Base-by-base conservation (phyloP, 2,329 filamentous ascomycete species). In the Cladosporium oxysporum region DNA sequence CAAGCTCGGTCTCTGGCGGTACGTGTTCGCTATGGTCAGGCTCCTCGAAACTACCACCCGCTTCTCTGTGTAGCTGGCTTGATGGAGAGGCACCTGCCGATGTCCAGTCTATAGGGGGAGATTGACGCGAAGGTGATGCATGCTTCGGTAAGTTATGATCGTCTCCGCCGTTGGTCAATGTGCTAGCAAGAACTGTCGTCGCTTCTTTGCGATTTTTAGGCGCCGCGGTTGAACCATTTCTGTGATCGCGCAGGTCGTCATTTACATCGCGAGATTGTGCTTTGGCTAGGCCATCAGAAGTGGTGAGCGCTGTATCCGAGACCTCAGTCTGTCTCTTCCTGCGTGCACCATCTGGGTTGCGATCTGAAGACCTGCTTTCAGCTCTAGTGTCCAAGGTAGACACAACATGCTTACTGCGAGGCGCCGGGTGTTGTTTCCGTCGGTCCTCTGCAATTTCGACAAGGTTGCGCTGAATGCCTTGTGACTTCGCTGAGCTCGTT, bases 51-150 rank as follows among this genome's bases (percentile, higher is more conserved):
- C 37, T 21, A 1, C 37, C 58, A n/a, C 37, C 41, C 31, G 58
- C 49, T 11, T 62, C 60, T 26, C 33, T 50, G 12, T 62, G 60
- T 28, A 62, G 31, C 33, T 62, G 60, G 5, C 44, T 37, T 3
- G 60, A 62, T 12, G 60, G 60, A 11, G 60, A 53, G n/a, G 60
- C 47, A 28, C 47, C 60, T 2, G 31, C 60, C 11, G 47, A 62
- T n/a, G 47, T 49, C 23, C 37, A 23, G 6, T 62, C 60, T 21
- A 12, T n/a, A 28, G 23, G 31, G 10, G 41, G 44, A 18, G 44
- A 23, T 16, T 41, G 29, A 10, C 47, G 44, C 14, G n/a, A 18
- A n/a, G 52, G 28, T 29, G 52, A 33, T 21, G 52, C 26, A n/a
- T 3, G 52, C 52, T 33, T 55, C 29, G 41, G 41, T 55, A 18